phyloP scores from a whole-genome alignment of 2,329 filamentous ascomycete genomes.

The Cercospora sesami region DNA sequence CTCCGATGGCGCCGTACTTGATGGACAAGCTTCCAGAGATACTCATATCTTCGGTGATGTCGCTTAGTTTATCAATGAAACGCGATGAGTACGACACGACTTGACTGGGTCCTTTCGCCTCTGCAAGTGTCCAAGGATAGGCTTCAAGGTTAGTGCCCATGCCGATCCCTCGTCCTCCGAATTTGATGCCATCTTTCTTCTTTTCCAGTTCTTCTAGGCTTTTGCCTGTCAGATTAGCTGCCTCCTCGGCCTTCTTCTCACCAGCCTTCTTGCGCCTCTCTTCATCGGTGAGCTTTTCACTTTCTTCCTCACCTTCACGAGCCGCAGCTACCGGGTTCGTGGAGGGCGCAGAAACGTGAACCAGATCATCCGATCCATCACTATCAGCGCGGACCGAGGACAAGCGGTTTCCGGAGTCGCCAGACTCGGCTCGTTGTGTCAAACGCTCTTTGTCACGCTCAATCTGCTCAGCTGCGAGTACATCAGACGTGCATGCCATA shows the following conservation, averaged over 20 bases:
- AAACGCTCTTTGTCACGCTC: neutral
- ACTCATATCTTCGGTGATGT: neutral
- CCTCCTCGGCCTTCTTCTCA: neutral
- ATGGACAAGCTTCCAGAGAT: neutral
- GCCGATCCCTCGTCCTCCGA: neutral
- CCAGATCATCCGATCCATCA: neutral
- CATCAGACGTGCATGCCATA: neutral
- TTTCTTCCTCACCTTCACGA: neutral
- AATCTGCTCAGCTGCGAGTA: neutral
- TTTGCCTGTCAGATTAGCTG: neutral
- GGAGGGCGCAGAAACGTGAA: neutral
- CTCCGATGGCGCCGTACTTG: neutral
- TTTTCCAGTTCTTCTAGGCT: neutral
- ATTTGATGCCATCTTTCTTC: neutral
- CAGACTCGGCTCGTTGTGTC: neutral
- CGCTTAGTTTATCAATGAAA: neutral
- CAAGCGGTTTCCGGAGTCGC: neutral
- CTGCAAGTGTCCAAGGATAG: neutral
- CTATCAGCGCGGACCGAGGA: neutral
- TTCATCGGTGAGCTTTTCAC: neutral
- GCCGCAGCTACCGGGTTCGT: neutral
- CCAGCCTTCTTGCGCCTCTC: neutral
- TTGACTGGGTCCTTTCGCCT: neutral
- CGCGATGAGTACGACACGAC: neutral
- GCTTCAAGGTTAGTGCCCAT: neutral